A percentile compares a stretch with the other conserved stretches of the same genome.
These are phyloP conservation scores for Colletotrichum filicis DNA, from an alignment of 2,329 filamentous ascomycete genomes.

Conservation along the genomic window DNA sequence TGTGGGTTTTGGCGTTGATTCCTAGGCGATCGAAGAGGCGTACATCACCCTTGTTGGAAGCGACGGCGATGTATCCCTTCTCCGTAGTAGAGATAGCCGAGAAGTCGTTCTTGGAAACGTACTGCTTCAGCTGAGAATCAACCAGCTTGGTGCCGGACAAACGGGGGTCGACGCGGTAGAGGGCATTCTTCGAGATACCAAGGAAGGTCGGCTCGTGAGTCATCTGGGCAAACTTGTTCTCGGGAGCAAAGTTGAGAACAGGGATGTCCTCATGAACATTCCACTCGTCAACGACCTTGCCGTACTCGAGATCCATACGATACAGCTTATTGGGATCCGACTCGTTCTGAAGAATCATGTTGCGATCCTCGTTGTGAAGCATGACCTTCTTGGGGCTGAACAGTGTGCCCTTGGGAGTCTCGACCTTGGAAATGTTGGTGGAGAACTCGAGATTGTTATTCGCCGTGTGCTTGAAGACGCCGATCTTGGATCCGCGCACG, in stretches of 20 bases:
- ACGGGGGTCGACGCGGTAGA: constrained; percentile 94
- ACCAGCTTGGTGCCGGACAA: constrained; percentile 92
- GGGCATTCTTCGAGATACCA: constrained; percentile 89
- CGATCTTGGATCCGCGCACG: constrained; percentile 96
- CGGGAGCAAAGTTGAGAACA: constrained; percentile 90
- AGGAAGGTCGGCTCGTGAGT: constrained; percentile 95
- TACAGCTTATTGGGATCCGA: constrained; percentile 90
- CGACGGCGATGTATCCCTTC: constrained; percentile 96
- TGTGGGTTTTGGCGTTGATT: constrained; percentile 97
- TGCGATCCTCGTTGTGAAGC: constrained; percentile 90
- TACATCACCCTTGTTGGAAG: constrained; percentile 97
- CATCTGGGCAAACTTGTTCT: constrained; percentile 99
- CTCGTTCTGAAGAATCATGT: constrained; percentile 88
- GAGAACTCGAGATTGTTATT: constrained; percentile 96
- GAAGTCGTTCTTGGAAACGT: constrained; percentile 96
- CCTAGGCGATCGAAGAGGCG: constrained; percentile 96
- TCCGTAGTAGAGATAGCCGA: constrained; percentile 94
- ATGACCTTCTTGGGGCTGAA: constrained; percentile 98
- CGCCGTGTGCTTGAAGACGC: constrained; percentile 95
- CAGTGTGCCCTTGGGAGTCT: constrained; percentile 85
- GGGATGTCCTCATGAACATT: constrained; percentile 97
- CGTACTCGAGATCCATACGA: constrained; percentile 97
- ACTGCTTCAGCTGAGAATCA: constrained; percentile 93
- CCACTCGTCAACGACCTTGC: constrained; percentile 99
- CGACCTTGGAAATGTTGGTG: constrained; percentile 96